These are phyloP conservation scores for Mycena vitilis DNA, from an alignment of 768 basidiomycete genomes.

Conservation along the genomic window DNA sequence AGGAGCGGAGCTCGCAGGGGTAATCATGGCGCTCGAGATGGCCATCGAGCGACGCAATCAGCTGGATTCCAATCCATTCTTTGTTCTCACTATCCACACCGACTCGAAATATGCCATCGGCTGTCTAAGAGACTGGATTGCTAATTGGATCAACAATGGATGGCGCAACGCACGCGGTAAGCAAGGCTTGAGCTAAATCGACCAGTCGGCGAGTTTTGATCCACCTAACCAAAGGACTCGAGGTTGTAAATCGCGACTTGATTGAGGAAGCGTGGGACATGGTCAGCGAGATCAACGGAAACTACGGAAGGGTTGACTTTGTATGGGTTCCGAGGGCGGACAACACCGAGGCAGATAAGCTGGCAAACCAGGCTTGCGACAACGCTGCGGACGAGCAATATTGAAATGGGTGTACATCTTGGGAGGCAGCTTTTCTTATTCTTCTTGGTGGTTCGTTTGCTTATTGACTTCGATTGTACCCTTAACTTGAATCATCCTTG, in stretches of 20 bases:
- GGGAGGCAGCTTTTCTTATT: no score
- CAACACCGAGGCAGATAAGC: constrained; percentile 25
- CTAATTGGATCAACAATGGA: constrained; percentile 22
- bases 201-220: background rate
- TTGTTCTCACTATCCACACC: constrained; percentile 19
- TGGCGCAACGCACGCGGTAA: constrained; percentile 22
- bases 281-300: constrained; percentile 2
- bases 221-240: background rate
- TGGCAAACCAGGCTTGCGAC: constrained; percentile 28
- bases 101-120: constrained; percentile 30
- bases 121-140: constrained; percentile 20
- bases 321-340: constrained; percentile 18
- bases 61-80: constrained; percentile 15
- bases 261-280: constrained; percentile 19
- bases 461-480: no score
- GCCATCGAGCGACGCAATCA: constrained; percentile 2
- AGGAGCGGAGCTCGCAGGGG: constrained; percentile 23
- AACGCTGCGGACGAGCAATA: background rate
- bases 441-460: no score
- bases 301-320: constrained; percentile 17
- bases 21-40: constrained; percentile 28
- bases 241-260: constrained; percentile 29
- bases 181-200: background rate
- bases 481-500: no score
- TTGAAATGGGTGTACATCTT: no score